Base-by-base conservation (phyloP, 2,329 filamentous ascomycete species). In the Neurospora crassa region DNA sequence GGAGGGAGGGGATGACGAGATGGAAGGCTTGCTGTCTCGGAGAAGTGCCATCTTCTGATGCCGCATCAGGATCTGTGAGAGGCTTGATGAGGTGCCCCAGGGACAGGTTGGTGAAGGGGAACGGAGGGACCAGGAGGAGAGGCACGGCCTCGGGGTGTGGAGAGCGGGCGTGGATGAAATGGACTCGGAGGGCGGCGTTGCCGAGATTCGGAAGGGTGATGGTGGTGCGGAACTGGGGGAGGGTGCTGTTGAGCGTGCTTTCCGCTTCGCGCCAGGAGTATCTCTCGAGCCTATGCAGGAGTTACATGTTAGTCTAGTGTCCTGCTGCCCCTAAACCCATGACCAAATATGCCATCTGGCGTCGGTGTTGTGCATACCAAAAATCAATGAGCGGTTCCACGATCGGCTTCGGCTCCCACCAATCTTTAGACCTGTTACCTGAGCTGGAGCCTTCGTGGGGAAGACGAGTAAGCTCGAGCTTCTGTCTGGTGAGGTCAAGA, bases 231-330 rank as follows among this genome's bases (percentile, higher is more conserved):
- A 86, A 92, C 78, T 92, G 90, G 0, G 89, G 86, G n/a, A 91
- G 80, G 0, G 81, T 79, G 10, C 80, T 77, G 77, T 92, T 92
- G 74, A 90, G 83, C 53, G 79, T 77, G 8, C 83, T 79, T 79
- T 92, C 90, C 70, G 88, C 84, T 2, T 83, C 80, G 68, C 87
- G 84, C 89, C 90, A 92, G 72, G 86, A 86, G 78, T 91, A 91
- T 67, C 86, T 82, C 72, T 91, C 89, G 41, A 90, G 83, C 89
- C 89, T 91, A 74, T 10, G 37, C 24, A n/a, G 67, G 41, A 12
- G 43, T 41, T 72, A 70, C 71, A 40, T 72, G 72, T 68, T 24
- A 43, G 29, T 68, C 29, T 40, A 37, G 11, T 3, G 18, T 34
- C n/a, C 45, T 20, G 24, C 40, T 63, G 24, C 45, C 41, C 70